Percentiles rank a stretch among this genome's conserved stretches.
These are phyloP conservation scores for Chlamydomonas sphaeroides DNA, from an alignment of 139 green algal species.

Conservation along the genomic window DNA sequence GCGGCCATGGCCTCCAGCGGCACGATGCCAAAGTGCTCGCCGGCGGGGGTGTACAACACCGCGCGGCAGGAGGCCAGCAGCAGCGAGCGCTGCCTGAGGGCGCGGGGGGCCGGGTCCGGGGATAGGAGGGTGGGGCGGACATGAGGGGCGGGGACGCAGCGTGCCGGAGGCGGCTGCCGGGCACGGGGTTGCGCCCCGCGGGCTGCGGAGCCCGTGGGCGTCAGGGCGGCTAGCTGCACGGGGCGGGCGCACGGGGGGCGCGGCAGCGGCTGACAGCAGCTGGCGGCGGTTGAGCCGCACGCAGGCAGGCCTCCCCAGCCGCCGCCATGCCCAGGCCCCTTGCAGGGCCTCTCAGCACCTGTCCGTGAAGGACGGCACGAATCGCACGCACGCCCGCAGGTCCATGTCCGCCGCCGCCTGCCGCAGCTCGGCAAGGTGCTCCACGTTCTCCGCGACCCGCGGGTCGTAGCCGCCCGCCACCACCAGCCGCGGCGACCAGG, in stretches of 20 bases:
- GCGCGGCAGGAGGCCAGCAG: constrained; percentile 45
- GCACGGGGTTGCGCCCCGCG: too few species aligned
- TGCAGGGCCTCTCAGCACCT: constrained; percentile 37
- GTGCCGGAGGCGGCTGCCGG: too few species aligned
- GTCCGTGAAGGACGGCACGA: constrained; percentile 91
- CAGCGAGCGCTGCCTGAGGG: constrained; percentile 26
- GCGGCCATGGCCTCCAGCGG: constrained; percentile 96
- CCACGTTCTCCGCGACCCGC: constrained; percentile 89
- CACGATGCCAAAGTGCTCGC: constrained; percentile 99
- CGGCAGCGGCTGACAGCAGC: too few species aligned
- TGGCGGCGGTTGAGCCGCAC: too few species aligned
- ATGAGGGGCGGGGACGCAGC: too few species aligned
- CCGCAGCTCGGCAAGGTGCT: constrained; percentile 71
- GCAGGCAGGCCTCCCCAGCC: too few species aligned
- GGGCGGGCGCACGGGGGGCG: too few species aligned
- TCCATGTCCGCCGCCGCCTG: constrained; percentile 17
- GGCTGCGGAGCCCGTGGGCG: too few species aligned
- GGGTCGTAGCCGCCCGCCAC: constrained; percentile 92
- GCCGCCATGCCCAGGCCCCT: too few species aligned
- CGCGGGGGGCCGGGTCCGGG: not conserved
- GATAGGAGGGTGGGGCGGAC: not conserved
- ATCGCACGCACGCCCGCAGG: constrained; percentile 74
- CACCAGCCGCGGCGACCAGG: constrained; percentile 38
- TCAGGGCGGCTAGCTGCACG: too few species aligned
- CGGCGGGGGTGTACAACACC: constrained; percentile 91